Evolutionary conservation across 345 rosid species (phyloP).

Genomic region (Euclidium syriacum): DNA sequence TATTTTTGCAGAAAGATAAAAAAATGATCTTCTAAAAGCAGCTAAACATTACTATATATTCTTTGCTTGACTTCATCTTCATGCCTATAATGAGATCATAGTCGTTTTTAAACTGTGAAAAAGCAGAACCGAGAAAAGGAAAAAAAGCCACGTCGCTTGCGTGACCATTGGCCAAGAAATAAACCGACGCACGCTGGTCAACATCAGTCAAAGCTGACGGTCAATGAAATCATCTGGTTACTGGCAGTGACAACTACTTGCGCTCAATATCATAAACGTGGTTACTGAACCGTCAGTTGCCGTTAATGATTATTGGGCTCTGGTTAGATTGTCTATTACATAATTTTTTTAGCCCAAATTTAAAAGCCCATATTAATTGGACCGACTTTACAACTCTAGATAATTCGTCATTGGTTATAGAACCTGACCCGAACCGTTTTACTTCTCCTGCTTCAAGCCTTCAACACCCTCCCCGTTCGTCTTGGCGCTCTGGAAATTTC

Average conservation of each 20-base stretch:
- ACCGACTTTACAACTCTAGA: slow-evolving; percentile 19
- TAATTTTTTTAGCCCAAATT: background rate
- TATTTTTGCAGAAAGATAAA: background rate
- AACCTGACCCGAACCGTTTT: slow-evolving; percentile 7
- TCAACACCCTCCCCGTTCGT: background rate
- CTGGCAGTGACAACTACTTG: background rate
- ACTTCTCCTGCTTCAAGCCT: background rate
- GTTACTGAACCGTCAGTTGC: background rate
- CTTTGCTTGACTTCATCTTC: slow-evolving; percentile 27
- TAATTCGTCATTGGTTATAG: background rate
- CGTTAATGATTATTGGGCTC: background rate
- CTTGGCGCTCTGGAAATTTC: slow-evolving; percentile 15
- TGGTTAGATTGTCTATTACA: background rate
- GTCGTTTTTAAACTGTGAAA: background rate
- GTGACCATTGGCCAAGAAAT: background rate
- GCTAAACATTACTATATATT: background rate
- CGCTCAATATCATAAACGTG: background rate
- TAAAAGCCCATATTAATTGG: slow-evolving; percentile 3
- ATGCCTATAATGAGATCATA: slow-evolving; percentile 16
- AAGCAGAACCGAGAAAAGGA: too few relatives aligned
- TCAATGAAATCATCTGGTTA: background rate
- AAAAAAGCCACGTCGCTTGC: slow-evolving; percentile 3
- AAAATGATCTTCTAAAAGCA: background rate
- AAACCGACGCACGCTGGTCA: background rate
- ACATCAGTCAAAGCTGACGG: slow-evolving; percentile 18